Evolutionary conservation across 441 rosid species (phyloP), one percentile per base, ranked within the genome.

Genomic region (Lepidium campestre): DNA sequence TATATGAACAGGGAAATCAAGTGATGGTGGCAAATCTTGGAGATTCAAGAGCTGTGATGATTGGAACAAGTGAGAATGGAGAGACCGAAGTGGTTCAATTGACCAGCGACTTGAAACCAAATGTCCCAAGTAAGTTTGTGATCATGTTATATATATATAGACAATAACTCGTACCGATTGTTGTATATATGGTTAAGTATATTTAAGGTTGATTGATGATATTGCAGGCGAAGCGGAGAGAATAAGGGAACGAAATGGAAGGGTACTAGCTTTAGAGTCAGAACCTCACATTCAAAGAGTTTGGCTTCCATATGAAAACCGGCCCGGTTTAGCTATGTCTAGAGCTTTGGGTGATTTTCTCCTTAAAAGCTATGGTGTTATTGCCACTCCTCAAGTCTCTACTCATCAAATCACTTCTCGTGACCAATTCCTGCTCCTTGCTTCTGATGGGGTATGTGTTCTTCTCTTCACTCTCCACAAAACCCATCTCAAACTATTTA

Each of bases 261-360:
- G 96, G 32, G 91, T 92, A 1, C 72, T 87, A 11, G 84, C 93
- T 5, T 74, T 87, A n/a, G 81, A 80, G 72, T 81, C 80, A 44
- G 96, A 89, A 36, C 90, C 90, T 18, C 91, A 90, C 57, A 78
- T 89, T 55, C 81, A 81, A 11, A 77, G 95, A 59, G 95, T 92
- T 32, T 92, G 98, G 98, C 78, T 86, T 27, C 98, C 96, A 0
- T 34, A 71, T 55, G 89, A 83, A 67, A 85, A 92, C 78, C 29
- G 63, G 7, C 98, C 96, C 1, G 98, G 96, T 13, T 61, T 89
- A 10, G 98, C 98, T 53, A 90, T 92, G 95, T 83, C 98, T 11
- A 77, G 98, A 22, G 90, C 96, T 61, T 86, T 92, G 0, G 96
- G 98, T 2, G 93, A 89, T 62, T 89, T 82, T 48, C 46, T 84